Evolutionary conservation across 2,329 filamentous ascomycete species (phyloP).

Genomic region (Colletotrichum brevisporum): DNA sequence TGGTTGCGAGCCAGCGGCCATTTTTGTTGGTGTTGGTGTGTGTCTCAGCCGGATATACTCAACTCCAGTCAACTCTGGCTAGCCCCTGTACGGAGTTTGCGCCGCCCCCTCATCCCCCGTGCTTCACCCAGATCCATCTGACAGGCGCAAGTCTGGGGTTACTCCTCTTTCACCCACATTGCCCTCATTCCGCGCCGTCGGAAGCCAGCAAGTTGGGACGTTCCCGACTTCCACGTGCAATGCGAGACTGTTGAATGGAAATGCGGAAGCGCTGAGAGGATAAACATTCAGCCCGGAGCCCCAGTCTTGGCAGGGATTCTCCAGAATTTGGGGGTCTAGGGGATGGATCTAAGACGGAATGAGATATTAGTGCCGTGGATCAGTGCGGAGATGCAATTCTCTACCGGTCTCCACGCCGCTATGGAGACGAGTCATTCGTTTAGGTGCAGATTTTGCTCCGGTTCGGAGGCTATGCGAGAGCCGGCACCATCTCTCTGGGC

Average conservation of each 20-base stretch:
- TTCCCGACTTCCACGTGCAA: conserved; percentile 29
- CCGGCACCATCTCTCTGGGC: neutral
- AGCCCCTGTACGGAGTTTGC: conserved; percentile 5
- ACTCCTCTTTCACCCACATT: conserved; percentile 10
- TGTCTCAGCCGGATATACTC: conserved; percentile 31
- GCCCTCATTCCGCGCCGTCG: conserved; percentile 2
- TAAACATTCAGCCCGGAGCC: conserved; percentile 33
- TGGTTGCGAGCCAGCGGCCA: neutral
- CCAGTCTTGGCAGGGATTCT: conserved; percentile 34
- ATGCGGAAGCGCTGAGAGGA: conserved; percentile 27
- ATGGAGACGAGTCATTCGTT: conserved; percentile 36
- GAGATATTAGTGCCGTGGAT: conserved; percentile 23
- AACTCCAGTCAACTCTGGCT: conserved; percentile 23
- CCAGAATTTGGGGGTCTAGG: conserved; percentile 29
- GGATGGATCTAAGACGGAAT: conserved; percentile 35
- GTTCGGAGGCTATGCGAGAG: conserved; percentile 30
- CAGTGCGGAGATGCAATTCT: conserved; percentile 32
- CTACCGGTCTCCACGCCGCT: conserved; percentile 27
- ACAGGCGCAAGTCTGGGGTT: conserved; percentile 27
- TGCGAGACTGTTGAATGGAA: conserved; percentile 22
- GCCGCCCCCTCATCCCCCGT: conserved; percentile 8
- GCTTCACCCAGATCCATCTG: conserved; percentile 10
- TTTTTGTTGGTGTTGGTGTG: neutral
- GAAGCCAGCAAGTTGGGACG: conserved; percentile 23
- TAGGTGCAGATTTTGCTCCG: conserved; percentile 39